These are phyloP conservation scores for Blakeslea trispora DNA, from an alignment of 371 early-diverging fungal genomes.

Conservation along the genomic window DNA sequence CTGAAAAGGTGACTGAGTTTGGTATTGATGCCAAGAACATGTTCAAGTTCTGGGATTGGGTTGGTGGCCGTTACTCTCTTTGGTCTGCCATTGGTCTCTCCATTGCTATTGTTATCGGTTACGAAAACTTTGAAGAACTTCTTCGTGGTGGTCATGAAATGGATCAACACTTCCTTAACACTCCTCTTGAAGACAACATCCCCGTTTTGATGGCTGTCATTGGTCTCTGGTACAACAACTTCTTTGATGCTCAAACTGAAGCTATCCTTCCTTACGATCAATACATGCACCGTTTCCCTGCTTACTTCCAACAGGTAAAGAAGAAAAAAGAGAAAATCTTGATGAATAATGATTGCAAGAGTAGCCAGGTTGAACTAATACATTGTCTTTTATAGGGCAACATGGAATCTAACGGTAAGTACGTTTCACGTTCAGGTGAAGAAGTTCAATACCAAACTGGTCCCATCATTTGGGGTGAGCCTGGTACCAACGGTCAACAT, in stretches of 20 bases:
- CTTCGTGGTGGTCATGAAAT: conserved; percentile 94
- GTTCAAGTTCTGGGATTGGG: conserved; percentile 99
- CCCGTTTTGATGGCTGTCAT: conserved; percentile 92
- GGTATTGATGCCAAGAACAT: conserved; percentile 94
- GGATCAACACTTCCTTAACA: conserved; percentile 93
- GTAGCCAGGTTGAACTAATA: too few relatives aligned
- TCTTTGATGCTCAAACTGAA: conserved; percentile 92
- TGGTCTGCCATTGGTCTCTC: conserved; percentile 99
- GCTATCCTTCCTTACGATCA: conserved; percentile 99
- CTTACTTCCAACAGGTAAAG: conserved; percentile 96
- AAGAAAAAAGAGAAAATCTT: not conserved
- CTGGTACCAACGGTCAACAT: conserved; percentile 99
- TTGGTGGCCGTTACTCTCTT: conserved; percentile 99
- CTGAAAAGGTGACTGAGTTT: conserved; percentile 85
- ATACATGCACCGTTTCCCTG: conserved; percentile 95
- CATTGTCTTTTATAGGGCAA: conserved; percentile 74
- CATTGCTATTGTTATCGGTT: conserved; percentile 95
- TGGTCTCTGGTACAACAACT: conserved; percentile 99
- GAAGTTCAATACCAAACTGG: conserved; percentile 87
- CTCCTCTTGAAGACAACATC: conserved; percentile 88
- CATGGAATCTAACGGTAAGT: conserved; percentile 99
- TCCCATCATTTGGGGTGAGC: conserved; percentile 99
- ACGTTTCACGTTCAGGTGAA: conserved; percentile 79
- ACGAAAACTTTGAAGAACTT: conserved; percentile 92
- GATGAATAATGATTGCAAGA: too few relatives aligned